Conservation (phyloP, 225 moss, liverwort and hornwort genomes). For the Climacium dendroides region DNA sequence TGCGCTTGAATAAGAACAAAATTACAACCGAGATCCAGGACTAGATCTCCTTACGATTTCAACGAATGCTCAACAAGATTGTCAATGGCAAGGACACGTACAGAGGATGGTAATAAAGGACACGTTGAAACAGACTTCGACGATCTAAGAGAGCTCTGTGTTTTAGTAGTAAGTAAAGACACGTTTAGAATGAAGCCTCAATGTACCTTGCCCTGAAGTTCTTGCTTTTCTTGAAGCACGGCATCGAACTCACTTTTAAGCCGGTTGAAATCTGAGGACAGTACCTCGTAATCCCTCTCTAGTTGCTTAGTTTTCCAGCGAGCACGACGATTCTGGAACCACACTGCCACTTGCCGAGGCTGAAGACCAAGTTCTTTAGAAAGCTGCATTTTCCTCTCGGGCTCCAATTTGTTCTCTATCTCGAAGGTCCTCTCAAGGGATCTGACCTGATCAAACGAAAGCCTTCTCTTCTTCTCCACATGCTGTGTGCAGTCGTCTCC, state of each 20-base stretch:
- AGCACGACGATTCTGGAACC: conserved; percentile 98
- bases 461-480: not conserved
- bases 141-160: not conserved
- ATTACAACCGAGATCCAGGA: not conserved
- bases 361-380: conserved; percentile 67
- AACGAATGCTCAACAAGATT: not conserved
- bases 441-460: not conserved
- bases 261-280: conserved; percentile 64
- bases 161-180: not conserved
- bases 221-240: conserved; percentile 62
- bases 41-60: not conserved
- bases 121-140: not conserved
- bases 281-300: conserved; percentile 81
- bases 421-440: not conserved
- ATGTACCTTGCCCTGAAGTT: conserved; percentile 71
- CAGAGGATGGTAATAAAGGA: not conserved
- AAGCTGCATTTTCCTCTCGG: not conserved
- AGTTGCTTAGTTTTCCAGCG: conserved; percentile 97
- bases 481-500: conserved; percentile 19
- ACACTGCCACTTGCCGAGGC: conserved; percentile 95
- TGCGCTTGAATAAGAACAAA: not conserved
- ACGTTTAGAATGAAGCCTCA: not conserved
- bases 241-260: conserved; percentile 58
- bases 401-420: not conserved
- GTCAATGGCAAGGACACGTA: not conserved